Evolutionary conservation across 345 rosid genomes (phyloP).

Genomic region (Odontarrhena argentea): DNA sequence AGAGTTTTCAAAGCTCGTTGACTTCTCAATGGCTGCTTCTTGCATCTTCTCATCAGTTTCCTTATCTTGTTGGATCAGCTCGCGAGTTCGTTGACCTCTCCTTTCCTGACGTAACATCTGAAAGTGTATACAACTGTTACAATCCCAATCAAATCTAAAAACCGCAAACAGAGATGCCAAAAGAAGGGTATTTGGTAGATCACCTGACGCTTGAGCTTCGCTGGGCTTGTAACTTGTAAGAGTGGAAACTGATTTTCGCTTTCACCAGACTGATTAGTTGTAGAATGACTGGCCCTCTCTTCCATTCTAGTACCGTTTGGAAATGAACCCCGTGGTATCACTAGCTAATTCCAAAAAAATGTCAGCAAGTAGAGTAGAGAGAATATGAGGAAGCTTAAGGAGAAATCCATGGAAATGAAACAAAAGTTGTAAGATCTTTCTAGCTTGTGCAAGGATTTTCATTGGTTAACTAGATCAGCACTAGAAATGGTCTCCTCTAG

Average conservation of each 20-base stretch:
- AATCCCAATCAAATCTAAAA: constrained; percentile 34
- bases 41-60: constrained; percentile 59
- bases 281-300: constrained; percentile 40
- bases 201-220: constrained; percentile 84
- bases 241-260: constrained; percentile 39
- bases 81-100: constrained; percentile 61
- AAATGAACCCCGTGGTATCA: constrained; percentile 43
- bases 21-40: constrained; percentile 63
- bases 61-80: constrained; percentile 61
- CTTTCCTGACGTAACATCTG: constrained; percentile 69
- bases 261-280: constrained; percentile 41
- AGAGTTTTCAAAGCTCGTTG: constrained; percentile 56
- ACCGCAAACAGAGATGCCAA: constrained; percentile 7
- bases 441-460: constrained; percentile 24
- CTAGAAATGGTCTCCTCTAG: background rate
- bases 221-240: constrained; percentile 58
- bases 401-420: constrained; percentile 18
- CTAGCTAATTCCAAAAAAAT: constrained; percentile 40
- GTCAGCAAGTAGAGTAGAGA: constrained; percentile 22
- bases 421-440: constrained; percentile 1
- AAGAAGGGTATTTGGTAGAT: constrained; percentile 37
- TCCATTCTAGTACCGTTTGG: constrained; percentile 41
- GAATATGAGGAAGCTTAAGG: constrained; percentile 7
- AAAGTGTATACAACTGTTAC: constrained; percentile 39
- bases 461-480: background rate